Conservation (phyloP, 257 asterid species). For the Gentiana straminea region DNA sequence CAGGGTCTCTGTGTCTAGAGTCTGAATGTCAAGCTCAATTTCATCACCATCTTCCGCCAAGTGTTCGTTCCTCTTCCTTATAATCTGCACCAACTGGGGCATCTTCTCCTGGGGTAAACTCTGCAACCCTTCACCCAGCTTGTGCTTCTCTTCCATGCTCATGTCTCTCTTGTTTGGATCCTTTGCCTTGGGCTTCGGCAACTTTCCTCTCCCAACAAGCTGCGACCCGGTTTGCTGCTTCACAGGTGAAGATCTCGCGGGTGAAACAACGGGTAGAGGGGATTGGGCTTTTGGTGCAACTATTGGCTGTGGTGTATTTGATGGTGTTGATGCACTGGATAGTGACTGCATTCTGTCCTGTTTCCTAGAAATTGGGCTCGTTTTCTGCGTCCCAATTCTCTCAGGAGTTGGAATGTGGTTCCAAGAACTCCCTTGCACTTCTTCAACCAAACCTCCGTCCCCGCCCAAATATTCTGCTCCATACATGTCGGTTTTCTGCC, state of each 20-base stretch:
- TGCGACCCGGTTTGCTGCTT: constrained; percentile 25
- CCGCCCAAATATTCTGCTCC: constrained; percentile 19
- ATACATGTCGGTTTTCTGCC: constrained; percentile 20
- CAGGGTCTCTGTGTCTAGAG: constrained; percentile 83
- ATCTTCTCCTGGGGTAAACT: constrained; percentile 89
- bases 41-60: constrained; percentile 97
- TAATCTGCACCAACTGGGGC: constrained; percentile 83
- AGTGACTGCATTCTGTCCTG: too few relatives aligned
- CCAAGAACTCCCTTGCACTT: constrained; percentile 42
- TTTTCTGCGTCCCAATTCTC: too few relatives aligned
- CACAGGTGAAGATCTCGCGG: constrained; percentile 39
- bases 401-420: too few relatives aligned
- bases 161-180: constrained; percentile 82
- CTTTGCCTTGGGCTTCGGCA: constrained; percentile 88
- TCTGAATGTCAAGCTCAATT: constrained; percentile 94
- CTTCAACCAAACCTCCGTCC: constrained; percentile 23
- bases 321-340: too few relatives aligned
- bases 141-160: constrained; percentile 92
- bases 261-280: constrained; percentile 35
- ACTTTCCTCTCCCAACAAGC: constrained; percentile 30
- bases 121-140: constrained; percentile 86
- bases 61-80: constrained; percentile 77
- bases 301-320: constrained; percentile 9
- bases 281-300: constrained; percentile 12
- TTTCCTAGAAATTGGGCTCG: too few relatives aligned